Percentiles rank a stretch among this genome's conserved stretches.
These are phyloP conservation scores for Pseudozyma sp. DNA, from an alignment of 1,284 basidiomycete genomes.

Conservation along the genomic window DNA sequence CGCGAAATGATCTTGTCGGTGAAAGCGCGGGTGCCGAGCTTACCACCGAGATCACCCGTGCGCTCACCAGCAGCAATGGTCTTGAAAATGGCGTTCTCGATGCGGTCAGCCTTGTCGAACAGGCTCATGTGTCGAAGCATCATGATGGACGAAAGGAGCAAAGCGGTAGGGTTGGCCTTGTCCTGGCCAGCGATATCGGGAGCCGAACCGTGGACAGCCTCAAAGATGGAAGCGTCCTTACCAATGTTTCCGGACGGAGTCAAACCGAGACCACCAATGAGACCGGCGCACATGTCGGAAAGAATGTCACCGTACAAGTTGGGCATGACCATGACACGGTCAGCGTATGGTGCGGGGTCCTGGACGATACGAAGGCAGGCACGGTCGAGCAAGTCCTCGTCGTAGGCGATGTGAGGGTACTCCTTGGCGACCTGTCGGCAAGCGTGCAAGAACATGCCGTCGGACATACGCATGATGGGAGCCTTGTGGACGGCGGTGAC, in stretches of 20 bases:
- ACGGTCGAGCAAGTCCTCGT: conserved; percentile 97
- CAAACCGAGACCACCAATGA: conserved; percentile 96
- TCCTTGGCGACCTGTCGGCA: conserved; percentile 97
- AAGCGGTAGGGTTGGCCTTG: conserved; percentile 96
- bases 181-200: conserved; percentile 77
- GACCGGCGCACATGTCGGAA: conserved; percentile 98
- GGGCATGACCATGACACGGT: conserved; percentile 99
- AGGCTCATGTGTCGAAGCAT: conserved; percentile 92
- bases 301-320: conserved; percentile 98
- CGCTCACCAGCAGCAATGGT: conserved; percentile 63
- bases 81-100: conserved; percentile 81
- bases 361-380: conserved; percentile 85
- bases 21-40: conserved; percentile 66
- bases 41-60: conserved; percentile 64
- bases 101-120: conserved; percentile 84
- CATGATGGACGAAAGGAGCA: conserved; percentile 94
- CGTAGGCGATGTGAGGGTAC: conserved; percentile 91
- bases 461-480: conserved; percentile 99
- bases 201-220: conserved; percentile 89
- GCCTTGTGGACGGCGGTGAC: conserved; percentile 99
- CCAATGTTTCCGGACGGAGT: conserved; percentile 98
- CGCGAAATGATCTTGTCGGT: conserved; percentile 62
- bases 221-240: conserved; percentile 99
- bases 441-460: conserved; percentile 99
- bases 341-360: conserved; percentile 92